Conservation (phyloP, 148 eudicot species). For the Chenopodium formosanum region DNA sequence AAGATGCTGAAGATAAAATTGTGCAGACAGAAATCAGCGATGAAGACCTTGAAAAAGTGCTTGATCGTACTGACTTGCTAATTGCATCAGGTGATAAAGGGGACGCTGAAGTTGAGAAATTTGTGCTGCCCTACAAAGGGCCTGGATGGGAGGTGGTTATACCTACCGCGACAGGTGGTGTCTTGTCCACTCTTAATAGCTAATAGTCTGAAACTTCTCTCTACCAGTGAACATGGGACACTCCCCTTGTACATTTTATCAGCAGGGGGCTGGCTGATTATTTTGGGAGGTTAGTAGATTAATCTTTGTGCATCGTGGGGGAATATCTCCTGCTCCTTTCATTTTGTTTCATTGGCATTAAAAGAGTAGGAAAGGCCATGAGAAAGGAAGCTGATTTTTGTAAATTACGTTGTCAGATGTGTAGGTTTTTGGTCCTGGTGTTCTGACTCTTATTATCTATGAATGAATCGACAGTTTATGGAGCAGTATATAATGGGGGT, state of each 20-base stretch:
- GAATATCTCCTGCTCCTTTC: constrained; percentile 24
- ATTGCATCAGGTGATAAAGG: constrained; percentile 28
- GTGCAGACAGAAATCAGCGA: constrained; percentile 84
- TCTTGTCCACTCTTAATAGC: constrained; percentile 79
- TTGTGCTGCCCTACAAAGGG: constrained; percentile 68
- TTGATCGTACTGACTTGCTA: constrained; percentile 74
- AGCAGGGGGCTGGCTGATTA: neutral
- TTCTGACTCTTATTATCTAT: constrained; percentile 9
- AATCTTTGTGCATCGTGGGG: neutral
- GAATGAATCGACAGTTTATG: neutral
- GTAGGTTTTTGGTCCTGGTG: constrained; percentile 11
- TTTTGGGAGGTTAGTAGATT: neutral
- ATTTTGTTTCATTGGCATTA: constrained; percentile 29
- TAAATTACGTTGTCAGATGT: neutral
- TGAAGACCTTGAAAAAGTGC: constrained; percentile 69
- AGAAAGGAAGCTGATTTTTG: constrained; percentile 31
- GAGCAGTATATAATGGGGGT: neutral
- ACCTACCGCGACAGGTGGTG: constrained; percentile 72
- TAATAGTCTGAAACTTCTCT: constrained; percentile 17
- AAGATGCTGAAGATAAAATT: constrained; percentile 75
- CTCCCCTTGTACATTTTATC: neutral
- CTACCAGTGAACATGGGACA: constrained; percentile 7
- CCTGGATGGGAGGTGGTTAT: constrained; percentile 99
- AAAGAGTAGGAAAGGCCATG: constrained; percentile 13
- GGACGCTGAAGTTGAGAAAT: constrained; percentile 24